Evolutionary conservation across 176 grass and related monocot species (phyloP), one percentile per base, ranked within the genome.

Genomic region (Musa schizocarpa): DNA sequence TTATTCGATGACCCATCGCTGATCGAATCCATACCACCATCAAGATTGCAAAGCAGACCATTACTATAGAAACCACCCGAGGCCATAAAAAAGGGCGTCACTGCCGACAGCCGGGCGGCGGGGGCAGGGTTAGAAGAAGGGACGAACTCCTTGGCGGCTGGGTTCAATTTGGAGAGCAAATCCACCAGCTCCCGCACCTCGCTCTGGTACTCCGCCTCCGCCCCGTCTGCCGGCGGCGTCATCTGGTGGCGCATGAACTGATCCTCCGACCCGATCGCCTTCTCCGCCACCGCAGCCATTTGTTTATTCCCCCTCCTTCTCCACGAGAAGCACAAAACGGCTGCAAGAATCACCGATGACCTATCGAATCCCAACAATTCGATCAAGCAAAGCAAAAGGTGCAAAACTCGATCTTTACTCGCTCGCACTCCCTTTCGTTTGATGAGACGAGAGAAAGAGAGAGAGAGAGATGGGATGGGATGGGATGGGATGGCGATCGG

Each of bases 81-180:
- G 16, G 66, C 66, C 10, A 49, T 26, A 50, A 70, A 79, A 20
- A 65, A 29, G 26, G 77, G 77, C 54, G 26, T 66, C 14, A 26
- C 50, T 7, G 63, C 50, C n/a, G 76, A 53, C 8, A 54, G 62
- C 63, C 8, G n/a, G 26, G 21, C 56, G 57, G 3, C 56, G 16
- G 26, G 10, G 50, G 20, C 1, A 24, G 61, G 6, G 73, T 79
- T 81, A 25, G 86, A 85, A 75, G 86, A 83, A 21, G 90, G 95
- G 78, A 99, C 79, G 84, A 99, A 99, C 86, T 99, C 95, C 78
- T 93, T 79, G 54, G 95, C 95, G 66, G 78, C 70, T 14, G 95
- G 95, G 75, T 99, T 99, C 61, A 99, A 83, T 72, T 99, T 99
- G 53, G 90, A 94, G 69, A 99, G 80, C 82, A 99, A 85, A 71